Base-by-base conservation (phyloP, 2,329 filamentous ascomycete species). In the Xylariaceae sp. region DNA sequence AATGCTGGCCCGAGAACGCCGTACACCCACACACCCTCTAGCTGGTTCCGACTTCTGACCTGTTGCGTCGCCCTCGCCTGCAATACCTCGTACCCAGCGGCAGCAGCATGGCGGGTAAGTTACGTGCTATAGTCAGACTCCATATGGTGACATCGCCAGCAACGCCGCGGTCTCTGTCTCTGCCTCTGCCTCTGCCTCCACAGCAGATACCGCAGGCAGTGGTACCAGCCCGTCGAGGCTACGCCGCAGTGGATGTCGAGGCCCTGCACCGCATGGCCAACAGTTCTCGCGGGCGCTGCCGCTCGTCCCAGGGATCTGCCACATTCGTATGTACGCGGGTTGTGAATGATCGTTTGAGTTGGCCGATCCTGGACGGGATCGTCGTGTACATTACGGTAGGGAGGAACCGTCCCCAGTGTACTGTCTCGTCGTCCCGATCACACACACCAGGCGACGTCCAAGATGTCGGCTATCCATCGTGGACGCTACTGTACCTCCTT, bases 1-100 rank as follows among this genome's bases (percentile, higher is more conserved):
- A 68, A 65, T 62, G 53, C 56, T 67, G 58, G 57, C 49, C 67
- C 65, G 67, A 63, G 54, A 55, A 60, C 56, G 49, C 59, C 57
- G 62, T 68, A 62, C 48, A 43, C 51, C 49, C 52, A 44, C 51
- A 57, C 52, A 53, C 30, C 12, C 26, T 29, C 44, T 41, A 41
- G 49, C 49, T 54, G 45, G 53, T 44, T 51, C 43, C 32, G 32
- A 34, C 32, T 34, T 34, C 32, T 49, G 41, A 47, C 47, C 22
- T 47, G 22, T 37, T 51, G 37, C 36, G 45, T 40, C 48, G 34
- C 21, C 34, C 29, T 30, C 10, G 10, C 29, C 10, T 30, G 10
- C 10, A 30, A 6, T 30, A 7, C 6, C 29, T 30, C n/a, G 26
- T 26, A 26, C 5, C 8, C 26, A 5, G 5, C 26, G 4, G 8